Conservation (phyloP, 345 rosid species). For the Hibiscus mutabilis region DNA sequence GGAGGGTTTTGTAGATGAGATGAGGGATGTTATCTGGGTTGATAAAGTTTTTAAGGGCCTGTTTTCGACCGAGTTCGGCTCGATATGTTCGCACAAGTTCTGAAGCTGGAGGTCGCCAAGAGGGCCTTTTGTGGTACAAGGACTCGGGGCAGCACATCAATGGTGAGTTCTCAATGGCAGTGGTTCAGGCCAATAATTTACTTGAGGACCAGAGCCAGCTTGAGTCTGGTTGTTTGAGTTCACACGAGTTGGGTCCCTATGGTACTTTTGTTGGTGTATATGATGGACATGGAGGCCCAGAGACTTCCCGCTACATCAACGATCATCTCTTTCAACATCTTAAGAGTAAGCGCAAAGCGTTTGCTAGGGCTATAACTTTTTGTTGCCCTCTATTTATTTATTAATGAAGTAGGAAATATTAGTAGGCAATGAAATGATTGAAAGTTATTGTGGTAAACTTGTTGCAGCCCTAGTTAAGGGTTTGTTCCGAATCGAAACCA, state of each 20-base stretch:
- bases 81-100: slow-evolving; percentile 43
- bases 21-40: slow-evolving; percentile 94
- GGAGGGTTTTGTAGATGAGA: slow-evolving; percentile 62
- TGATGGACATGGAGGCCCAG: slow-evolving; percentile 93
- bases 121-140: slow-evolving; percentile 75
- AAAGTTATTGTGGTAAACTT: no score
- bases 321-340: slow-evolving; percentile 74
- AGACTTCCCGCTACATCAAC: slow-evolving; percentile 68
- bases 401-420: slow-evolving; percentile 7
- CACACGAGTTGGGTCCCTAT: slow-evolving; percentile 46
- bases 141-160: slow-evolving; percentile 63
- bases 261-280: slow-evolving; percentile 90
- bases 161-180: slow-evolving; percentile 95
- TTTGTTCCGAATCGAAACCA: background rate
- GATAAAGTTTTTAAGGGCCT: slow-evolving; percentile 72
- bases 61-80: slow-evolving; percentile 73
- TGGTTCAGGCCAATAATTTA: slow-evolving; percentile 83
- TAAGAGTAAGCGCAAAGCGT: slow-evolving; percentile 42
- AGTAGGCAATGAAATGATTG: no score
- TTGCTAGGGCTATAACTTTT: slow-evolving; percentile 1
- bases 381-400: background rate
- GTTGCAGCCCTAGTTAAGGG: background rate
- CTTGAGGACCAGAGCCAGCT: slow-evolving; percentile 92
- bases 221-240: slow-evolving; percentile 68
- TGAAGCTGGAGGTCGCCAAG: slow-evolving; percentile 70